These are phyloP conservation scores for Fusarium piperis DNA, from an alignment of 2,329 filamentous ascomycete genomes.

Conservation along the genomic window DNA sequence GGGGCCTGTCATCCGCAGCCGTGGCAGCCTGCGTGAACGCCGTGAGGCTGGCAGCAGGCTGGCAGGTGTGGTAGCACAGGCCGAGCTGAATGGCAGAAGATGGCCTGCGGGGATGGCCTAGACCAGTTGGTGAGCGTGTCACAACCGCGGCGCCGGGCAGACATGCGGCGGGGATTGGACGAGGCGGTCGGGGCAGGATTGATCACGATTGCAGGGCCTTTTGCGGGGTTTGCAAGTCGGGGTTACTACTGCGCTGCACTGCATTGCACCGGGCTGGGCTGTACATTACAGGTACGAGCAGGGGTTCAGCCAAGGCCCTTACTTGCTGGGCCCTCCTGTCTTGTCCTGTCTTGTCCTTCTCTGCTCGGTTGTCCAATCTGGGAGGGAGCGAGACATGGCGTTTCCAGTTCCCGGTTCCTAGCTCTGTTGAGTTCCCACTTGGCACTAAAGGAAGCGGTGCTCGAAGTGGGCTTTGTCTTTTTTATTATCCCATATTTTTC, in stretches of 20 bases:
- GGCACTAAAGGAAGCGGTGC: constrained; percentile 24
- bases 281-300: constrained; percentile 13
- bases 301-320: constrained; percentile 29
- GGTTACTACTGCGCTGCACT: constrained; percentile 12
- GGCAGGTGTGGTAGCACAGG: constrained; percentile 11
- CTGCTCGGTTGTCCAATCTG: neutral
- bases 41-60: constrained; percentile 4
- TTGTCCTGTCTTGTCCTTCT: neutral
- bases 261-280: neutral
- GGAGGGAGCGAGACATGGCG: constrained; percentile 6
- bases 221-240: constrained; percentile 33
- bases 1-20: neutral
- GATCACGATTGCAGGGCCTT: constrained; percentile 34
- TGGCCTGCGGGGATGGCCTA: neutral
- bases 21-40: constrained; percentile 11
- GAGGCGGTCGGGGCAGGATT: constrained; percentile 23
- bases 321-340: neutral
- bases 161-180: constrained; percentile 24
- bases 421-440: constrained; percentile 15
- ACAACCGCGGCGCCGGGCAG: constrained; percentile 21
- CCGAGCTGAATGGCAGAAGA: constrained; percentile 7
- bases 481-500: constrained; percentile 5
- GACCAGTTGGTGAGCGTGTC: constrained; percentile 11
- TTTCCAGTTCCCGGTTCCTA: constrained; percentile 13
- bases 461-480: constrained; percentile 20